Percentiles rank a stretch among this genome's conserved stretches.
phyloP scores from a whole-genome alignment of 1,139 yeast species.

The Diutina pseudorugosa region DNA sequence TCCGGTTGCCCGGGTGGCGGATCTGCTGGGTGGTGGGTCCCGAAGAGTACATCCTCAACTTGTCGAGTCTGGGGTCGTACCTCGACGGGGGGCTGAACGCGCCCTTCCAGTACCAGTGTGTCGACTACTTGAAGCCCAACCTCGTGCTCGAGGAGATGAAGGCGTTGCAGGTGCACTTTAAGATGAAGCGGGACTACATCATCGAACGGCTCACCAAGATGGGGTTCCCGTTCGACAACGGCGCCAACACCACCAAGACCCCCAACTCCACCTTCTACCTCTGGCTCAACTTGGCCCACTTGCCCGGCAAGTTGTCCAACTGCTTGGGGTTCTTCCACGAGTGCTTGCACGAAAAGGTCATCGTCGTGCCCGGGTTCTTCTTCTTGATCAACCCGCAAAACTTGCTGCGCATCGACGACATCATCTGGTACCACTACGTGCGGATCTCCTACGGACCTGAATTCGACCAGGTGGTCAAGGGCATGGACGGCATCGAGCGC shows the following conservation, averaged over 20 bases:
- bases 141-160: conserved; percentile 44
- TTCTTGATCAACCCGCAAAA: conserved; percentile 56
- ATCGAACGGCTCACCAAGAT: conserved; percentile 37
- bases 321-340: conserved; percentile 61
- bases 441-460: conserved; percentile 59
- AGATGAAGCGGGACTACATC: conserved; percentile 50
- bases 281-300: conserved; percentile 48
- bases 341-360: conserved; percentile 51
- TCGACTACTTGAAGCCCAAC: conserved; percentile 43
- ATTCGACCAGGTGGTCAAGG: conserved; percentile 36
- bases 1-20: conserved; percentile 62
- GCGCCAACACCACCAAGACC: conserved; percentile 14
- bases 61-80: conserved; percentile 52
- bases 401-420: conserved; percentile 47
- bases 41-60: conserved; percentile 45
- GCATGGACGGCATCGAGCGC: conserved; percentile 60
- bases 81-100: conserved; percentile 58
- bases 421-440: conserved; percentile 53
- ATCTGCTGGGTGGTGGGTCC: conserved; percentile 62
- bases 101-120: conserved; percentile 54
- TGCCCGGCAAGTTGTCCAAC: conserved; percentile 49
- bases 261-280: conserved; percentile 57
- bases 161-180: conserved; percentile 50
- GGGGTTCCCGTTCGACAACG: conserved; percentile 42
- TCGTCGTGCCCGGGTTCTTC: conserved; percentile 58